These are phyloP conservation scores for Prunus yedoensis DNA, from an alignment of 331 rosid genomes.

Conservation along the genomic window DNA sequence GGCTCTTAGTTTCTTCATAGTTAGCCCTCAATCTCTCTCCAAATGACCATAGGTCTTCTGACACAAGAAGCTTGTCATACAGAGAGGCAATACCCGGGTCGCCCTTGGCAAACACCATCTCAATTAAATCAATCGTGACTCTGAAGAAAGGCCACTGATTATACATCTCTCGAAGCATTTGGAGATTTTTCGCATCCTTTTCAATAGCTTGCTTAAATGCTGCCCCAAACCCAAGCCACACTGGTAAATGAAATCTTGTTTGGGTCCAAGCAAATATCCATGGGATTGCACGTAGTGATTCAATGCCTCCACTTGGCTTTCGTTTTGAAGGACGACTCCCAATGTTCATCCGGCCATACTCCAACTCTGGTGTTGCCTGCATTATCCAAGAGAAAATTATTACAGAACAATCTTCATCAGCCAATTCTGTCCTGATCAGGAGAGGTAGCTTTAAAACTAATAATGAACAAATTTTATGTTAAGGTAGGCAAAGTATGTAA, in stretches of 20 bases:
- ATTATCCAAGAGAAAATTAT: constrained; percentile 13
- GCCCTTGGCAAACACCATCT: constrained; percentile 99
- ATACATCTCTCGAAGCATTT: constrained; percentile 82
- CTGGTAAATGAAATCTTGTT: constrained; percentile 95
- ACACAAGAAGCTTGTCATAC: constrained; percentile 84
- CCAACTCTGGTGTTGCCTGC: constrained; percentile 99
- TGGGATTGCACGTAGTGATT: constrained; percentile 97
- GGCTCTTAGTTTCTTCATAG: constrained; percentile 71
- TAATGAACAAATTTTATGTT: not conserved
- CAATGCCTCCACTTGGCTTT: constrained; percentile 99
- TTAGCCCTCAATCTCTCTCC: constrained; percentile 65
- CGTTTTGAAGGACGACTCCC: constrained; percentile 98
- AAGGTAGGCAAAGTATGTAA: not conserved
- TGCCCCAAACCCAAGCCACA: constrained; percentile 97
- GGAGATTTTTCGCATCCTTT: constrained; percentile 81
- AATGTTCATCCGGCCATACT: constrained; percentile 97
- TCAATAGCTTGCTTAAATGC: constrained; percentile 81
- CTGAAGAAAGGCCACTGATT: constrained; percentile 98
- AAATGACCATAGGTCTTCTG: constrained; percentile 64
- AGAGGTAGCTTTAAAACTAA: not conserved
- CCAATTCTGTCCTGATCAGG: not conserved
- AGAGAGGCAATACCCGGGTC: constrained; percentile 88
- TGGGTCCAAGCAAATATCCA: constrained; percentile 99
- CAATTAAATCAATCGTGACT: constrained; percentile 88
- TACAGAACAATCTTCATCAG: not conserved